Conservation (phyloP, 306 rosid species). For the Cucumis hystrix region DNA sequence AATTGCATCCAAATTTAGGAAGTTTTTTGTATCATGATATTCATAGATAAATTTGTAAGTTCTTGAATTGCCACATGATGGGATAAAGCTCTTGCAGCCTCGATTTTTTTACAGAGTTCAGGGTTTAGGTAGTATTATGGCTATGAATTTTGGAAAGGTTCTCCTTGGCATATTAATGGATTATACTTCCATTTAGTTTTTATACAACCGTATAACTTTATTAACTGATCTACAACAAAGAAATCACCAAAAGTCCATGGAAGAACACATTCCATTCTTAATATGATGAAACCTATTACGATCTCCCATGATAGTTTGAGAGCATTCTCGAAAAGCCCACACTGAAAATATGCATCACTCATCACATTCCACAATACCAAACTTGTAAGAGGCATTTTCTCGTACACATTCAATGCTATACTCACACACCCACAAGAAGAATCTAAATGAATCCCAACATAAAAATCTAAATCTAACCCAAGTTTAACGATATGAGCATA, state of each 20-base stretch:
- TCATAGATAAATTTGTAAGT: background rate
- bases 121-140: background rate
- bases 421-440: conserved; percentile 52
- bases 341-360: conserved; percentile 45
- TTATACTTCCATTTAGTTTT: background rate
- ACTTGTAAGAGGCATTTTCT: conserved; percentile 37
- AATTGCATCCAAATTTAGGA: background rate
- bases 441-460: conserved; percentile 52
- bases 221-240: background rate
- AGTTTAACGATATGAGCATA: conserved; percentile 45
- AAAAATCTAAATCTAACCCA: conserved; percentile 48
- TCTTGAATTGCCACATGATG: background rate
- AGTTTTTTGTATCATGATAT: background rate
- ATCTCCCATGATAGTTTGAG: conserved; percentile 41
- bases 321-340: conserved; percentile 38
- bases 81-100: background rate
- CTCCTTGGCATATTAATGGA: background rate
- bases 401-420: conserved; percentile 42
- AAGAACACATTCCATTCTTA: conserved; percentile 55
- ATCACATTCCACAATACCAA: conserved; percentile 67
- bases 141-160: background rate
- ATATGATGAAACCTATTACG: conserved; percentile 38
- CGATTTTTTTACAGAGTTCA: background rate
- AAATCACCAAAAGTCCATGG: conserved; percentile 56
- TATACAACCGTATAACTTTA: background rate